Conservation (phyloP, 331 rosid species). For the Rhamnella rubrinervis region DNA sequence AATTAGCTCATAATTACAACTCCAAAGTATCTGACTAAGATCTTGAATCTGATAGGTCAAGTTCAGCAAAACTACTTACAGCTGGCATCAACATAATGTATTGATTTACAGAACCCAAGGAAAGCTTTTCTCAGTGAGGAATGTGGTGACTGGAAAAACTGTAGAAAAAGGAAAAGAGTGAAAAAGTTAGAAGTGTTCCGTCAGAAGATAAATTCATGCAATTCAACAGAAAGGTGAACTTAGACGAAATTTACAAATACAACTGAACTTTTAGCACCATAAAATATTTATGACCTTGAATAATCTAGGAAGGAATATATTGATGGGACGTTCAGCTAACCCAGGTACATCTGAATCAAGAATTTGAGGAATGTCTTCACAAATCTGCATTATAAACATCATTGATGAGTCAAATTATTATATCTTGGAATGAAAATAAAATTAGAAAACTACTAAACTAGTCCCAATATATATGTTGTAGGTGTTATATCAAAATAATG, state of each 20-base stretch:
- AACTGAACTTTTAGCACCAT: background rate
- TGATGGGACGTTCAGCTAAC: slow-evolving; percentile 92
- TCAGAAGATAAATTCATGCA: background rate
- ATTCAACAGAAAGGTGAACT: background rate
- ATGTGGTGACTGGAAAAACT: slow-evolving; percentile 96
- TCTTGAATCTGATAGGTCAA: slow-evolving; percentile 16
- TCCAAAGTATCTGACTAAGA: slow-evolving; percentile 23
- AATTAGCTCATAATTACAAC: slow-evolving; percentile 22
- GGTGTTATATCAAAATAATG: too few relatives aligned
- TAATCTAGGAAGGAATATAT: slow-evolving; percentile 84
- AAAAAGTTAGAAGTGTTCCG: slow-evolving; percentile 1
- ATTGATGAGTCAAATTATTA: slow-evolving; percentile 3
- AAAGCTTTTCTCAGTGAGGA: slow-evolving; percentile 76
- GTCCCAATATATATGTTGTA: background rate
- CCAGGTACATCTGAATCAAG: slow-evolving; percentile 94
- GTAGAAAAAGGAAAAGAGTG: slow-evolving; percentile 11
- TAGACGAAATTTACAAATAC: background rate
- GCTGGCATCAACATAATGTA: slow-evolving; percentile 94
- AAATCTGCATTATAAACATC: slow-evolving; percentile 49
- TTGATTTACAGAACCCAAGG: slow-evolving; percentile 94
- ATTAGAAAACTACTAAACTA: background rate
- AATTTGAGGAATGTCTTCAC: slow-evolving; percentile 96
- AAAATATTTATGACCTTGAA: slow-evolving; percentile 56
- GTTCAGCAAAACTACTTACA: slow-evolving; percentile 49
- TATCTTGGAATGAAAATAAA: background rate